Evolutionary conservation across 805 yeast species (phyloP).

Genomic region (Sugiyamaella americana): DNA sequence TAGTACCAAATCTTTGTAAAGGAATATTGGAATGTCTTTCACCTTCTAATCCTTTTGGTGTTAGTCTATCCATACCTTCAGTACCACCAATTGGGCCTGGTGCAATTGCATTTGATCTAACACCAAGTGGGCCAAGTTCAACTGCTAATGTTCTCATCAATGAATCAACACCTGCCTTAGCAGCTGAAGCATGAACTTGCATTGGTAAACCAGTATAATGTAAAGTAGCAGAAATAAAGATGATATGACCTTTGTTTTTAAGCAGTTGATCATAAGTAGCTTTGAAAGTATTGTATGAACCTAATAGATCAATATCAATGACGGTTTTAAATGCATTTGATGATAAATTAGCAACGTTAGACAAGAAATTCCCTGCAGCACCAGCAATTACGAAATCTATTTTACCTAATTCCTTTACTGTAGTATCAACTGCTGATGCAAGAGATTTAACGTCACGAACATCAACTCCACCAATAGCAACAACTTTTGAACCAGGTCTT

Average conservation of each 20-base stretch:
- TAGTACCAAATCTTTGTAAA: constrained; percentile 45
- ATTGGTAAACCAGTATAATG: constrained; percentile 86
- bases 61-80: constrained; percentile 72
- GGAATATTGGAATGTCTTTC: constrained; percentile 49
- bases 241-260: constrained; percentile 59
- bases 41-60: constrained; percentile 37
- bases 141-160: constrained; percentile 77
- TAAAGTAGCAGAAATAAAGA: constrained; percentile 83
- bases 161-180: constrained; percentile 94
- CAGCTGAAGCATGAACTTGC: constrained; percentile 89
- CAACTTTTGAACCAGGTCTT: constrained; percentile 56
- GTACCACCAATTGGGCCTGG: constrained; percentile 89
- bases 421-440: constrained; percentile 53
- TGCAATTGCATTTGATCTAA: constrained; percentile 77
- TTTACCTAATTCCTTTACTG: constrained; percentile 64
- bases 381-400: constrained; percentile 90
- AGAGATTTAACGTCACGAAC: constrained; percentile 66
- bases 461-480: constrained; percentile 69
- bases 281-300: constrained; percentile 84
- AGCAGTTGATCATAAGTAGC: constrained; percentile 65
- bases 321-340: constrained; percentile 87
- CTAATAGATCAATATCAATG: constrained; percentile 77
- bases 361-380: constrained; percentile 90
- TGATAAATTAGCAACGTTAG: constrained; percentile 72
- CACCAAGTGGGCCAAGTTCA: constrained; percentile 86